Evolutionary conservation across 495 filamentous ascomycete genomes (phyloP), one percentile per base, ranked within the genome.

Genomic region (Beverwykella pulmonaria): DNA sequence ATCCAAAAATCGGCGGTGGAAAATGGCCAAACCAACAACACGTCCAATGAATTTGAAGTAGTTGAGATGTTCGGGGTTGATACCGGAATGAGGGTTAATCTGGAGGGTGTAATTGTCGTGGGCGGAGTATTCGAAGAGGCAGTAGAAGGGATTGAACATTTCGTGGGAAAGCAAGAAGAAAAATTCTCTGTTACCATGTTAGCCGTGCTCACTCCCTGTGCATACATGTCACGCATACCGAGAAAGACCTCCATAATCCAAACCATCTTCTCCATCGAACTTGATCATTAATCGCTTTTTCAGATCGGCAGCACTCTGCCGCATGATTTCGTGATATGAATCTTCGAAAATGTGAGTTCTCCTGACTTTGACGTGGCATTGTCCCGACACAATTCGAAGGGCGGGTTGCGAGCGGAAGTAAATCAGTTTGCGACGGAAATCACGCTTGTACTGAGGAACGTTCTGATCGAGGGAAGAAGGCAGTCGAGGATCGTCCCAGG

Each of bases 61-160:
- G 73, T 97, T 97, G 70, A 99, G 82, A 84, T 99, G 94, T 79
- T 99, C 94, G 7, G 94, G 95, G 79, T 99, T 99, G 78, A 99
- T 97, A 67, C 94, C 94, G 63, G 94, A 99, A 75, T 99, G 94
- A 61, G 94, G 94, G 80, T 99, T 99, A 82, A 99, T 99, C 80
- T 99, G 94, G 61, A 99, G 88, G 59, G 94, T 99, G 81, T 99
- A 99, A 81, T 99, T 99, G 86, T 99, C 94, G 81, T 99, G 94
- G 29, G 94, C 94, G 66, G 94, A 97, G 77, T 99, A 99, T 80
- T 99, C 94, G 82, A 99, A 99, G 49, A 99, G 84, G 79, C 94
- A 99, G 81, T 99, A 99, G 81, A 99, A 99, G 58, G 94, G 94
- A 78, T 99, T 99, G 80, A 99, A 99, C 94, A 99, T 99, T 82